Base-by-base conservation (phyloP, 1,284 basidiomycete genomes). In the Fistulina hepatica region DNA sequence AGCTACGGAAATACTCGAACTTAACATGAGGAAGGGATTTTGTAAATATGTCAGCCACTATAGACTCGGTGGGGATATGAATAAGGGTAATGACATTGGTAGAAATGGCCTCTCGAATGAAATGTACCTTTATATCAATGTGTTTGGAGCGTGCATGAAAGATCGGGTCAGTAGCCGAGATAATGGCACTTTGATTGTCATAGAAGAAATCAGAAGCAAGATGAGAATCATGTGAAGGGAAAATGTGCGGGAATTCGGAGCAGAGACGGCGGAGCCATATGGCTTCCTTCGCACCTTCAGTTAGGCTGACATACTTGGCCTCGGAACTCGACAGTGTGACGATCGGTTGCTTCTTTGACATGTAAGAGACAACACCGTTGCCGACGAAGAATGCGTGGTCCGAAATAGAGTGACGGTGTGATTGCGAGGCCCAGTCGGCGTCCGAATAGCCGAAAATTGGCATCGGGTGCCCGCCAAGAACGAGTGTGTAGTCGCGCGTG, bases 121-220 rank as follows among this genome's bases (percentile, higher is more conserved):
- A 40, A 16, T 40, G 39, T 21, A 30, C 34, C 6, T 28, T 25
- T 6, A 36, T 26, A n/a, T 41, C 40, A 8, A 41, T 41, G 23
- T 41, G 39, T 34, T 41, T 41, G 2, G 39, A 34, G 26, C 34
- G 39, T 16, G 40, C 40, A 15, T 41, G 40, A 25, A 36, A 41
- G 3, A 31, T 37, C 3, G 40, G 37, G 21, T 57, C 52, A 2
- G 50, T 31, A 5, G 53, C 44, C 4, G 62, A 25, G 12, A 36
- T 23, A n/a, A 61, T 46, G 5, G 53, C 43, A 2, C 47, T 41
- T 17, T 52, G 41, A 44, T 64, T 65, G 48, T 64, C 58, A n/a
- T 42, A 25, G 17, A n/a, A n/a, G n/a, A n/a, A n/a, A n/a, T n/a
- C n/a, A 46, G 16, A 41, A 17, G 12, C 47, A 44, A 6, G 40